These are phyloP conservation scores for Moniliophthora roreri DNA, from an alignment of 1,284 basidiomycete genomes.

Conservation along the genomic window DNA sequence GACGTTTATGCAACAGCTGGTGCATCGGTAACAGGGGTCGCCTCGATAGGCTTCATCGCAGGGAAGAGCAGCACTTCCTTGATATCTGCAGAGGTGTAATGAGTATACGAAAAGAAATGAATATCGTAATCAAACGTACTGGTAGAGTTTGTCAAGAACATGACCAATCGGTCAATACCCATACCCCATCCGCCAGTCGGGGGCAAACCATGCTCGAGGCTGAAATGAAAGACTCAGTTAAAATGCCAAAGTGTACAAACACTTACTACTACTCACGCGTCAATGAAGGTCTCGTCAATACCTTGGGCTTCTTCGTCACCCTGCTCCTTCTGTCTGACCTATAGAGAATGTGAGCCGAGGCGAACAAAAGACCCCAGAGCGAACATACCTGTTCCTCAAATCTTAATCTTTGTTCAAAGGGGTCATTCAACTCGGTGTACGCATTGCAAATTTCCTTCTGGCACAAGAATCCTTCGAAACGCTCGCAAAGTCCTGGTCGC, in stretches of 20 bases:
- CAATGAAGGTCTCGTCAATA: slow-evolving; percentile 92
- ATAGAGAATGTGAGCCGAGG: slow-evolving; percentile 6
- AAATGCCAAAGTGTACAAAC: slow-evolving; percentile 1
- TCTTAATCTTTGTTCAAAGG: slow-evolving; percentile 92
- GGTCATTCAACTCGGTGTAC: slow-evolving; percentile 98
- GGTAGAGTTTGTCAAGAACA: slow-evolving; percentile 93
- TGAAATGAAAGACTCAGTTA: slow-evolving; percentile 28
- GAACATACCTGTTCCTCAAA: slow-evolving; percentile 87
- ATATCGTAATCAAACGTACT: slow-evolving; percentile 51
- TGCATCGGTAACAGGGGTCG: slow-evolving; percentile 22
- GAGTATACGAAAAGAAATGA: slow-evolving; percentile 16
- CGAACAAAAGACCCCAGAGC: not conserved
- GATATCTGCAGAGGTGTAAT: slow-evolving; percentile 56
- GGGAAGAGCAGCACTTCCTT: slow-evolving; percentile 91
- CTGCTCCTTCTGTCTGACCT: slow-evolving; percentile 89
- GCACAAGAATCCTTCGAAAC: slow-evolving; percentile 98
- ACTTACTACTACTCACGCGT: slow-evolving; percentile 62
- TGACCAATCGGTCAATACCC: slow-evolving; percentile 91
- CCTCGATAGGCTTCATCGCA: slow-evolving; percentile 83
- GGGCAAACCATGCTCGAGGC: slow-evolving; percentile 95
- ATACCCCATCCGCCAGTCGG: slow-evolving; percentile 98
- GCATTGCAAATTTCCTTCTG: slow-evolving; percentile 98
- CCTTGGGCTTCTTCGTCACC: slow-evolving; percentile 99
- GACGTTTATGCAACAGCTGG: not conserved
- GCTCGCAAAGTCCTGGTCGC: slow-evolving; percentile 93